Percentiles rank a stretch among this genome's conserved stretches.
Conservation (phyloP, 2,329 filamentous ascomycete species). For the Colletotrichum gigasporum region DNA sequence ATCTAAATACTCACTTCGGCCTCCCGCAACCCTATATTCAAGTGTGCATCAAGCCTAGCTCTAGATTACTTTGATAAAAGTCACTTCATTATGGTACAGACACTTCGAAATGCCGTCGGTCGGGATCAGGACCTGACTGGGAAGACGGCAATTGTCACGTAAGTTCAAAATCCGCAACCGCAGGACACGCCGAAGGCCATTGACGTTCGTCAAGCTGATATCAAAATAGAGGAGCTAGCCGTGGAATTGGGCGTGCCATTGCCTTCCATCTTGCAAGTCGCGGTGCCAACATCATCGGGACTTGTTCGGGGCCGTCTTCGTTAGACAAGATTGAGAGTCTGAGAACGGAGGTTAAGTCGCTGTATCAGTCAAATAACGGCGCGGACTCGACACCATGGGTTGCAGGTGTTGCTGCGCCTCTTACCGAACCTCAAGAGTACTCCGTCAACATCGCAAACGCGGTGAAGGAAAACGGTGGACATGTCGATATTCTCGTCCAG, state of each 20-base stretch:
- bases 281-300: background rate
- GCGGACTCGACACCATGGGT: background rate
- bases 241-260: background rate
- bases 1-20: too few species aligned
- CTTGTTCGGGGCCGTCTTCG: background rate
- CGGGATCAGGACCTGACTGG: background rate
- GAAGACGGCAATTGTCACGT: background rate
- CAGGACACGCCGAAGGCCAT: too few species aligned
- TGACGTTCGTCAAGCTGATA: too few species aligned
- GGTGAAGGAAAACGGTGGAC: background rate
- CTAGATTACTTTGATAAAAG: background rate
- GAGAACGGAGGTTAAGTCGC: background rate
- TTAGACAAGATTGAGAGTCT: background rate
- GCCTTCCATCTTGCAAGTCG: background rate
- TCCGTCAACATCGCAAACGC: background rate
- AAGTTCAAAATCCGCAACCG: too few species aligned
- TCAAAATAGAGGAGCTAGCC: background rate
- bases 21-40: too few species aligned
- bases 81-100: background rate
- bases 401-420: background rate
- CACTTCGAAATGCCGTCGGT: background rate
- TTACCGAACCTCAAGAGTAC: background rate
- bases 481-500: background rate
- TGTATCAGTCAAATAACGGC: background rate
- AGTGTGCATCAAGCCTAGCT: too few species aligned